Percentiles rank a stretch among this genome's conserved stretches.
Conservation (phyloP, 2,329 filamentous ascomycete species). For the Ustulina deusta region DNA sequence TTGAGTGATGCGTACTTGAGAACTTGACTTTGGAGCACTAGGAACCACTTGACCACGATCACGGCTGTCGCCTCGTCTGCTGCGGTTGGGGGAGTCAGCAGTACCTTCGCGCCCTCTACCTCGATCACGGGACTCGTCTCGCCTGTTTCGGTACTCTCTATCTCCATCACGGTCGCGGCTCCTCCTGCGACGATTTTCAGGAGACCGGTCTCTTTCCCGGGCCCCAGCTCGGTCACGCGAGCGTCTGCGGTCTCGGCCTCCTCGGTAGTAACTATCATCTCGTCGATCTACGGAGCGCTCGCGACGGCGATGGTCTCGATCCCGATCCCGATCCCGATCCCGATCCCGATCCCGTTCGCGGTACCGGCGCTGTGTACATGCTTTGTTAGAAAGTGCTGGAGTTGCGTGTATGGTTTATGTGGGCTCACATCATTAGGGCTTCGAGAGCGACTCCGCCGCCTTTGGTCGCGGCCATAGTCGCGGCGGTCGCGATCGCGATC, state of each 20-base stretch:
- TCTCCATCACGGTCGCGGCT: constrained; percentile 70
- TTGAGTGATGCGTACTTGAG: constrained; percentile 65
- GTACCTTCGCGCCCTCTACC: constrained; percentile 74
- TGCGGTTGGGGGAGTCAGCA: constrained; percentile 75
- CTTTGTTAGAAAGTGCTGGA: constrained; percentile 55
- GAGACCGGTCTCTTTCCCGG: constrained; percentile 65
- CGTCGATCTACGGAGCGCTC: constrained; percentile 77
- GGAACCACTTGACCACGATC: constrained; percentile 63
- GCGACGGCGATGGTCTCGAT: constrained; percentile 72
- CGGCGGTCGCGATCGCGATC: constrained; percentile 61
- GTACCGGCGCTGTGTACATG: constrained; percentile 65
- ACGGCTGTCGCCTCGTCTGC: constrained; percentile 73
- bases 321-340: constrained; percentile 60
- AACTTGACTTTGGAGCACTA: constrained; percentile 62
- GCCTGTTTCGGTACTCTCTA: constrained; percentile 74
- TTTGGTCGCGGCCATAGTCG: constrained; percentile 58
- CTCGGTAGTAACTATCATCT: constrained; percentile 69
- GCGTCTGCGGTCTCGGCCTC: constrained; percentile 72
- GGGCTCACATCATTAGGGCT: constrained; percentile 71
- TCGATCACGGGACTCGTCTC: constrained; percentile 79
- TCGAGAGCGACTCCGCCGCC: constrained; percentile 69
- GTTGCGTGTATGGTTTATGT: constrained; percentile 30
- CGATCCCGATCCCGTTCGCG: constrained; percentile 58
- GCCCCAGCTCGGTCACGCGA: constrained; percentile 71
- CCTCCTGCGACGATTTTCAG: constrained; percentile 67